These are phyloP conservation scores for rapeseed (Brassica napus) DNA, from an alignment of 345 rosid genomes.

Conservation along the genomic window DNA sequence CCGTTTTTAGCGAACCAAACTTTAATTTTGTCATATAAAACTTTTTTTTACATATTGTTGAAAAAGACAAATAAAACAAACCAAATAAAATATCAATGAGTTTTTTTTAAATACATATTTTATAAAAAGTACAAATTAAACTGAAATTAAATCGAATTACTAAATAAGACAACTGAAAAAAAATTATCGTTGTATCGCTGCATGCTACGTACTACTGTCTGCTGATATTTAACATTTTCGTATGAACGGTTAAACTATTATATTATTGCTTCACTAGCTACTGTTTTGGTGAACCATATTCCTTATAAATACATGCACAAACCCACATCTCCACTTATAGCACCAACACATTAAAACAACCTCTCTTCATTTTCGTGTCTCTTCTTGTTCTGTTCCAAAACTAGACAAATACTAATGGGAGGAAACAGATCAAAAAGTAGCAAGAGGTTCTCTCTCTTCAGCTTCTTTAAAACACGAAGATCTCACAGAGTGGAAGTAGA, in stretches of 20 bases:
- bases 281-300: constrained; percentile 15
- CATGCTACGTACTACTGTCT: not conserved
- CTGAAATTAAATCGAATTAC: not conserved
- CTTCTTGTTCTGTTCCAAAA: constrained; percentile 14
- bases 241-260: not conserved
- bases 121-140: not conserved
- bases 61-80: not conserved
- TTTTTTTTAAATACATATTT: not conserved
- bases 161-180: not conserved
- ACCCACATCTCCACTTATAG: constrained; percentile 23
- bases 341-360: constrained; percentile 31
- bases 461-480: constrained; percentile 43
- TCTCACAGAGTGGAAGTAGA: constrained; percentile 39
- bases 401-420: constrained; percentile 35
- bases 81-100: not conserved
- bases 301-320: constrained; percentile 36
- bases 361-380: constrained; percentile 16
- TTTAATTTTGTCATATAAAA: not conserved
- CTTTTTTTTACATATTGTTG: not conserved
- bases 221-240: not conserved
- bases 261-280: constrained; percentile 1
- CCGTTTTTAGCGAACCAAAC: not conserved
- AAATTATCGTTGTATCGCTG: not conserved
- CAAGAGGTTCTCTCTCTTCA: constrained; percentile 42
- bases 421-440: constrained; percentile 38